These are phyloP conservation scores for Fusarium chaquense DNA, from an alignment of 2,329 filamentous ascomycete species.

Conservation along the genomic window DNA sequence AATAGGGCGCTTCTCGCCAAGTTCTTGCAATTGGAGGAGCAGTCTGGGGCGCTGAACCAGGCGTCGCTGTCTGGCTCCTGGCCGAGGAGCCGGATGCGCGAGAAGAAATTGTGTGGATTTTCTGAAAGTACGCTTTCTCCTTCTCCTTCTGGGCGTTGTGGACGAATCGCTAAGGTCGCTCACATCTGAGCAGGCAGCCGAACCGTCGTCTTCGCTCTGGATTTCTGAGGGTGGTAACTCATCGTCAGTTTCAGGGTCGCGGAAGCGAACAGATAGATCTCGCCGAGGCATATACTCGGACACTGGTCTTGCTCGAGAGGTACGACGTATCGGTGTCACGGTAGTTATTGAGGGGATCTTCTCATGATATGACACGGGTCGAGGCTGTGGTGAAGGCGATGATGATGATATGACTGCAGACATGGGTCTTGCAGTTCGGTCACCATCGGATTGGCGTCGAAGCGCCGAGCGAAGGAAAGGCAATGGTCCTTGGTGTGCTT, in stretches of 20 bases:
- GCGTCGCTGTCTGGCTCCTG: slow-evolving; percentile 71
- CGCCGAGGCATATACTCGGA: slow-evolving; percentile 56
- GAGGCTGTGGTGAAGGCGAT: slow-evolving; percentile 21
- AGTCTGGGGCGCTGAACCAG: slow-evolving; percentile 76
- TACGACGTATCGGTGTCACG: slow-evolving; percentile 37
- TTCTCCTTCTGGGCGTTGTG: slow-evolving; percentile 53
- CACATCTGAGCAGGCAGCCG: slow-evolving; percentile 55
- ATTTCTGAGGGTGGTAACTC: slow-evolving; percentile 37
- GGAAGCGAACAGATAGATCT: slow-evolving; percentile 62
- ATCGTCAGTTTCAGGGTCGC: slow-evolving; percentile 52
- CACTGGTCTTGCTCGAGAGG: slow-evolving; percentile 48
- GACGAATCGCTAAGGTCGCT: slow-evolving; percentile 63
- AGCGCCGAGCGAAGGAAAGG: slow-evolving; percentile 59
- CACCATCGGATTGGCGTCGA: slow-evolving; percentile 51
- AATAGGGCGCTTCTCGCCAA: slow-evolving; percentile 71
- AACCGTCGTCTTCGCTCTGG: slow-evolving; percentile 63
- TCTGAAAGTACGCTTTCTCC: slow-evolving; percentile 60
- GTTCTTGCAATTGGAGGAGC: slow-evolving; percentile 77
- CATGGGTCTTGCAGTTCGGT: slow-evolving; percentile 37
- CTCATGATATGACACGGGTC: slow-evolving; percentile 47
- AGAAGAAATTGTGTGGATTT: slow-evolving; percentile 74
- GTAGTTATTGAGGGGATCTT: slow-evolving; percentile 28
- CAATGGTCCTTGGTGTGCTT: slow-evolving; percentile 53
- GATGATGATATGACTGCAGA: slow-evolving; percentile 26
- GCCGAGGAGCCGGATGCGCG: slow-evolving; percentile 73